phyloP scores from a whole-genome alignment of 225 moss, liverwort and hornwort species.

The Climacium dendroides region DNA sequence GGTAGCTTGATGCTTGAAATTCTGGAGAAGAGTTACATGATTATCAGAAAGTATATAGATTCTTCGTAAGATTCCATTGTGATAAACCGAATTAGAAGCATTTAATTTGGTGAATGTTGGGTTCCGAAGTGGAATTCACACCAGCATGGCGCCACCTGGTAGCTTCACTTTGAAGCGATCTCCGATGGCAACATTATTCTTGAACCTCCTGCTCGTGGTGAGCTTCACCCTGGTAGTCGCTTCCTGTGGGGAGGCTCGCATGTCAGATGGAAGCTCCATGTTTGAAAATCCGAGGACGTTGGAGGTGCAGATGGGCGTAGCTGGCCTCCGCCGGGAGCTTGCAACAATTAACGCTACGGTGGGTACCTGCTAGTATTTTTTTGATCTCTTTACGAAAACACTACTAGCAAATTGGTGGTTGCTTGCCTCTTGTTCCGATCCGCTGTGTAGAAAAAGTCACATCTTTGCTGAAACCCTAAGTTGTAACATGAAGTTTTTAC shows the following conservation, averaged over 20 bases:
- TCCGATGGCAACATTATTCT: not conserved
- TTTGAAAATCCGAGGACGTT: not conserved
- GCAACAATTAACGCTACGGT: constrained; percentile 8
- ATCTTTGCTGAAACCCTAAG: not conserved
- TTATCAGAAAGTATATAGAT: too few species aligned
- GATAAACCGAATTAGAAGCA: not conserved
- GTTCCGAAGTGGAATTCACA: not conserved
- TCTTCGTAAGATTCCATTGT: not conserved
- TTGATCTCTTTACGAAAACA: not conserved
- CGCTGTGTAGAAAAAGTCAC: not conserved
- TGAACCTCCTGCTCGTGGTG: constrained; percentile 8
- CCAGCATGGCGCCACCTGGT: not conserved
- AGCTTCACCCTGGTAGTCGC: not conserved
- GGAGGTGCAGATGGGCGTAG: not conserved
- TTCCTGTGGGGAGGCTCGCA: constrained; percentile 8
- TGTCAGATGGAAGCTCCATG: not conserved
- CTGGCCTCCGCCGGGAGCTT: constrained; percentile 12
- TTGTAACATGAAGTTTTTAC: not conserved
- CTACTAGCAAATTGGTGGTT: not conserved
- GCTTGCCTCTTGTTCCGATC: not conserved
- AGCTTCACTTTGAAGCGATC: not conserved
- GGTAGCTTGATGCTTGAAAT: not conserved
- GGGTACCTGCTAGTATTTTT: not conserved
- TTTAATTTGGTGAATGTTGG: constrained; percentile 7
- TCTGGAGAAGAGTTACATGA: not conserved